A percentile compares a stretch with the other conserved stretches of the same genome.
Evolutionary conservation across 257 asterid genomes (phyloP).

Genomic region (Datura wrightii): DNA sequence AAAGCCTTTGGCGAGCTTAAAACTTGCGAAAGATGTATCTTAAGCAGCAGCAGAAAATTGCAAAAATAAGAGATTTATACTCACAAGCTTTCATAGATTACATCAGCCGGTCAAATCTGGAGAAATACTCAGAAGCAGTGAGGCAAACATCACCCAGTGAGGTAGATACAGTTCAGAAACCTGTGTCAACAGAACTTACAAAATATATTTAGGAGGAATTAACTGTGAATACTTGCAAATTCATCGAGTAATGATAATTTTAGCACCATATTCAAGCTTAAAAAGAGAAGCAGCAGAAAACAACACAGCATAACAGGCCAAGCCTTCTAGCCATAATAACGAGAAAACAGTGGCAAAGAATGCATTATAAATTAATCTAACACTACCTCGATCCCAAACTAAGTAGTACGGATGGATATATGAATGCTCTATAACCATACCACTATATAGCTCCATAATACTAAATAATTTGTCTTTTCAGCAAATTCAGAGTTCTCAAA

Average conservation of each 20-base stretch:
- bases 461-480: neutral
- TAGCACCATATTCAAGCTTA: conserved; percentile 3
- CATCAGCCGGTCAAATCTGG: conserved; percentile 53
- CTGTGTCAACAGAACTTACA: conserved; percentile 14
- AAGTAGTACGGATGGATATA: neutral
- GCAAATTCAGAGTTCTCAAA: neutral
- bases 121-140: conserved; percentile 65
- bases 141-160: conserved; percentile 57
- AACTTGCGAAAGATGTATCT: neutral
- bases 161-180: conserved; percentile 30
- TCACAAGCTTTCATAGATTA: conserved; percentile 59
- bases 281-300: neutral
- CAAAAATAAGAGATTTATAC: conserved; percentile 28
- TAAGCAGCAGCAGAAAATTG: neutral
- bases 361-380: neutral
- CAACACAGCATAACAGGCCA: neutral
- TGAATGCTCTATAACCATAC: neutral
- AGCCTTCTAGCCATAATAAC: neutral
- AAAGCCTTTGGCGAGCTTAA: neutral
- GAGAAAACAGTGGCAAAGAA: neutral
- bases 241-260: neutral
- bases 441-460: conserved; percentile 1
- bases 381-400: neutral
- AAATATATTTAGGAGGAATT: conserved; percentile 26
- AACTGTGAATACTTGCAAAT: neutral